These are phyloP conservation scores for Geotrichum fermentans DNA, from an alignment of 1,139 yeast genomes.

Conservation along the genomic window DNA sequence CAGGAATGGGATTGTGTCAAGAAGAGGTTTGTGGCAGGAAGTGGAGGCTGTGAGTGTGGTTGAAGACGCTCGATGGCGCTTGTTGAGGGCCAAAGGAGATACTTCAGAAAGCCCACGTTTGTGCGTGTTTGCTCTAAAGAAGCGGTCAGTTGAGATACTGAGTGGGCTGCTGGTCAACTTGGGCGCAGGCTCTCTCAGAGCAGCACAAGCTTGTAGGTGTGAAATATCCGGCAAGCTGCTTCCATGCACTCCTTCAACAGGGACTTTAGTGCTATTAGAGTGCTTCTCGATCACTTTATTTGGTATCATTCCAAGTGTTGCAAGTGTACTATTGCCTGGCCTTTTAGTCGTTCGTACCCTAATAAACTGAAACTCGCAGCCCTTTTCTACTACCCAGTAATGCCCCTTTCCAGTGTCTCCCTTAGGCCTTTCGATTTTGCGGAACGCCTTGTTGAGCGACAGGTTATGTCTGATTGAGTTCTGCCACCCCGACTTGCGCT, in stretches of 20 bases:
- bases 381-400: constrained; percentile 86
- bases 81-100: background rate
- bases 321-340: background rate
- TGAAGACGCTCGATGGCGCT: constrained; percentile 27
- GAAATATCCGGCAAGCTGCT: background rate
- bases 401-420: constrained; percentile 87
- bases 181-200: background rate
- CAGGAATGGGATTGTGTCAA: background rate
- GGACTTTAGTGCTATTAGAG: too few species aligned
- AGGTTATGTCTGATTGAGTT: constrained; percentile 83
- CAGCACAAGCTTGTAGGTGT: background rate
- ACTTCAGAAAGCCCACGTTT: background rate
- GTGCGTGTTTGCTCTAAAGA: too few species aligned
- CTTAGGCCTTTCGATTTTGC: constrained; percentile 87
- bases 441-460: constrained; percentile 78
- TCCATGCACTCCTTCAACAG: too few species aligned
- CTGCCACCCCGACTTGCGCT: constrained; percentile 93
- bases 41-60: background rate
- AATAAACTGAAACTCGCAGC: constrained; percentile 75
- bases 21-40: too few species aligned
- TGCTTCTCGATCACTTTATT: background rate
- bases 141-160: too few species aligned
- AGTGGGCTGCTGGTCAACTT: too few species aligned
- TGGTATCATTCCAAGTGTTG: background rate
- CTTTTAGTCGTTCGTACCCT: background rate